Evolutionary conservation across 2,329 filamentous ascomycete species (phyloP).

Genomic region (Alternaria sp.): DNA sequence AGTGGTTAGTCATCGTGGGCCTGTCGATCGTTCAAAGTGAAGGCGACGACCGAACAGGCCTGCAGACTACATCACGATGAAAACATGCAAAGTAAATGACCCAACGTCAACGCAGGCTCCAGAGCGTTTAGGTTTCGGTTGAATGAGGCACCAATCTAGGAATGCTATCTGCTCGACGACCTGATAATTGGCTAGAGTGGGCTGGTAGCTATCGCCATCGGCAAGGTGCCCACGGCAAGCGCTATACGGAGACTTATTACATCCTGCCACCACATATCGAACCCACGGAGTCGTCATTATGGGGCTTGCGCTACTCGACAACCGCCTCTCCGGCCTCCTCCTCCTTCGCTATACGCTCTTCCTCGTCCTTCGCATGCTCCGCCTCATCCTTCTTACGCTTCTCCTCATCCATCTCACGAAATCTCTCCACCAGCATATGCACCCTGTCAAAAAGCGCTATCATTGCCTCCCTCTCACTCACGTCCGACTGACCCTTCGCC

Average conservation of each 20-base stretch:
- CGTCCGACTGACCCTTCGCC: neutral
- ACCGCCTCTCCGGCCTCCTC: neutral
- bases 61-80: neutral
- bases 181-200: neutral
- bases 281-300: neutral
- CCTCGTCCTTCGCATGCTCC: neutral
- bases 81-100: neutral
- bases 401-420: neutral
- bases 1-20: neutral
- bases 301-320: neutral
- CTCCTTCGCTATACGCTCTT: neutral
- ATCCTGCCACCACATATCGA: accelerated
- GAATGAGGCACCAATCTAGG: neutral
- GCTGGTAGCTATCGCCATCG: neutral
- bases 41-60: neutral
- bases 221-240: too few relatives aligned
- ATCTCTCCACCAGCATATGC: neutral
- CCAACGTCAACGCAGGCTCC: neutral
- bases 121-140: neutral
- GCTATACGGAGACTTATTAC: accelerated
- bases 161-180: neutral
- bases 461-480: neutral
- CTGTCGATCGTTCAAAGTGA: neutral
- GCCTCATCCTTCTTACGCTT: neutral
- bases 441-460: neutral